Evolutionary conservation across 2,329 filamentous ascomycete genomes (phyloP), one percentile per base, ranked within the genome.

Genomic region (Exophiala mesophila): DNA sequence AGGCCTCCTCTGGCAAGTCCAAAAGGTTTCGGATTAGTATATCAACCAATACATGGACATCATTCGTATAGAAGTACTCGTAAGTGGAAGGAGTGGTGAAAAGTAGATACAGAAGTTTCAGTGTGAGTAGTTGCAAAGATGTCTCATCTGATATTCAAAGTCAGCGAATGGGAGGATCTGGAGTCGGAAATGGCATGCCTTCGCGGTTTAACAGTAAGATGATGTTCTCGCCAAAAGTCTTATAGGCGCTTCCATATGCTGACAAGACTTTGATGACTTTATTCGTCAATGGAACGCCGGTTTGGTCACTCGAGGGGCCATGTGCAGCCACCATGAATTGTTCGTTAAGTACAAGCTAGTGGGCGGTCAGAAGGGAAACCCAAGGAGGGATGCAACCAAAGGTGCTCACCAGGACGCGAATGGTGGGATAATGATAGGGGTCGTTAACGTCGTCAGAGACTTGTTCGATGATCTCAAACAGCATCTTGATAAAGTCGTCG

Each of bases 11-110:
- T 0, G 94, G 92, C 6, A 98, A 73, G 61, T 98, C 92, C 57
- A 97, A 80, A n/a, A 98, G 73, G 58, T 98, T 98, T 31, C 92
- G 85, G 47, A 98, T 87, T 45, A 98, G 88, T 52, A 98, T 92
- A 59, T 98, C 92, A 34, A 97, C 75, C 12, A 98, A 77, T 3
- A 98, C 92, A 45, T 88, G 85, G 20, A 98, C 73, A 59, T 98
- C 92, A 61, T 98, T 98, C 19, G 88, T 96, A 65, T 97, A 98
- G 61, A 98, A 98, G 65, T 97, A 98, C 66, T 98, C 92, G 63
- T 92, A 88, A 0, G 92, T 98, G 12, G 84, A 78, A 43, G 80
- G 80, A 7, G 88, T 97, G 3, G 89, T 95, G 66, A 98, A 98
- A 7, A 98, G 76, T 24, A 98, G 78, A 65, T 97, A 98, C 19